A percentile compares a stretch with the other conserved stretches of the same genome.
Evolutionary conservation across 768 basidiomycete species (phyloP).

Genomic region (Tephrocybe sp.): DNA sequence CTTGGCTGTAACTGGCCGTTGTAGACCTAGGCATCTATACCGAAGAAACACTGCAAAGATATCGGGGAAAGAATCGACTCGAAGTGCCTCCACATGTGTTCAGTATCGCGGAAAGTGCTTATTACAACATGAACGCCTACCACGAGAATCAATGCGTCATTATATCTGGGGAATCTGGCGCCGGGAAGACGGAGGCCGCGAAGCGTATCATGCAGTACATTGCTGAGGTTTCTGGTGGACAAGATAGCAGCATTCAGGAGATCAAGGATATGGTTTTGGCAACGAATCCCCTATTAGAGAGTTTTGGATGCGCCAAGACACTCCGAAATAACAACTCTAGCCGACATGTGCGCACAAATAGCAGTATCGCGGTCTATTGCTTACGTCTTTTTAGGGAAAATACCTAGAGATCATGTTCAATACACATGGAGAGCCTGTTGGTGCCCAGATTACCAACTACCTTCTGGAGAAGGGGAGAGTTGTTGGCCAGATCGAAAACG

Average conservation of each 20-base stretch:
- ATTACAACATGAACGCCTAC: constrained; percentile 99
- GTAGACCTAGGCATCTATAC: constrained; percentile 97
- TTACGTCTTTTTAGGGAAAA: constrained; percentile 70
- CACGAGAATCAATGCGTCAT: constrained; percentile 99
- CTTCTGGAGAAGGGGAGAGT: constrained; percentile 96
- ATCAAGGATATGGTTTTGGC: constrained; percentile 99
- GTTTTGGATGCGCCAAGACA: constrained; percentile 99
- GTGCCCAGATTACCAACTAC: constrained; percentile 98
- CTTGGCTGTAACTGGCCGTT: constrained; percentile 12
- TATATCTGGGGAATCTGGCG: constrained; percentile 98
- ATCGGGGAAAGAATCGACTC: constrained; percentile 95
- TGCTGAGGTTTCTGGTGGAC: constrained; percentile 90
- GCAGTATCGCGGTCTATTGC: constrained; percentile 5
- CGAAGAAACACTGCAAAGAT: constrained; percentile 80
- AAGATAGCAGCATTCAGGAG: constrained; percentile 90
- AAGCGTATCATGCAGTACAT: constrained; percentile 99
- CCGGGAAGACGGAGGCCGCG: constrained; percentile 98
- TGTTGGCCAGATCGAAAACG: constrained; percentile 94
- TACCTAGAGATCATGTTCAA: constrained; percentile 99
- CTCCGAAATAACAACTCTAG: constrained; percentile 98
- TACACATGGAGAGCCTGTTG: constrained; percentile 86
- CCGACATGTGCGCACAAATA: constrained; percentile 75
- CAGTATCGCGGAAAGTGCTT: constrained; percentile 93
- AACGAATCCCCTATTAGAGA: constrained; percentile 95
- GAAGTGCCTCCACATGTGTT: constrained; percentile 99